Evolutionary conservation across 2,329 filamentous ascomycete species (phyloP).

Genomic region (Hawksworthiomyces lignivorus): DNA sequence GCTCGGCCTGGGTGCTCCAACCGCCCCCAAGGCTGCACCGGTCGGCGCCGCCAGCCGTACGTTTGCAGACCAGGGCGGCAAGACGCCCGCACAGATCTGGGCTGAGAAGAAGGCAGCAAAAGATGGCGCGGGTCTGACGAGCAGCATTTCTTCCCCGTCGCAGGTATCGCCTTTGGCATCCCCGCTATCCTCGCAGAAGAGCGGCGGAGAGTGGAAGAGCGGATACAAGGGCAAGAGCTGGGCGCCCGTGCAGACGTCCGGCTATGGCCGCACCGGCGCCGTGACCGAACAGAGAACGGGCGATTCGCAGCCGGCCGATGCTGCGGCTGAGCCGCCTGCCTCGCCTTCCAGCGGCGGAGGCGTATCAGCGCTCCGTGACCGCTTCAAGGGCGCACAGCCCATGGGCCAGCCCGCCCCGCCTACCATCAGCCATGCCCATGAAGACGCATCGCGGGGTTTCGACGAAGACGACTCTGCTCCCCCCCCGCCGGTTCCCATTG

Average conservation of each 20-base stretch:
- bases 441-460: conserved; percentile 24
- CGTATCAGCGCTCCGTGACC: conserved; percentile 69
- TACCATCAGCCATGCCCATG: conserved; percentile 22
- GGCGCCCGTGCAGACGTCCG: conserved; percentile 71
- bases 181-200: conserved; percentile 46
- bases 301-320: conserved; percentile 33
- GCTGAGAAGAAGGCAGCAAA: conserved; percentile 85
- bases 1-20: conserved; percentile 55
- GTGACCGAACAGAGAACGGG: conserved; percentile 58
- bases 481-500: conserved; percentile 53
- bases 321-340: conserved; percentile 39
- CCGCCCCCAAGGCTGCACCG: conserved; percentile 51
- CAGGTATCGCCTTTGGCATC: conserved; percentile 37
- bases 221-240: conserved; percentile 85
- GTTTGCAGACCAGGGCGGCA: conserved; percentile 90
- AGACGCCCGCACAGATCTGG: conserved; percentile 95
- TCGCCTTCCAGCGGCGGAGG: conserved; percentile 53
- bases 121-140: conserved; percentile 44
- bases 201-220: conserved; percentile 81
- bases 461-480: conserved; percentile 45
- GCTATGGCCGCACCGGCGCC: conserved; percentile 56
- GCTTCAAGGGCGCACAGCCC: conserved; percentile 70
- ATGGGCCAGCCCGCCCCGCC: conserved; percentile 45
- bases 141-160: conserved; percentile 18
- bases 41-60: conserved; percentile 80